Percentiles rank a stretch among this genome's conserved stretches.
Evolutionary conservation across 2,329 filamentous ascomycete species (phyloP).

Genomic region (Cordyceps tenuipes): DNA sequence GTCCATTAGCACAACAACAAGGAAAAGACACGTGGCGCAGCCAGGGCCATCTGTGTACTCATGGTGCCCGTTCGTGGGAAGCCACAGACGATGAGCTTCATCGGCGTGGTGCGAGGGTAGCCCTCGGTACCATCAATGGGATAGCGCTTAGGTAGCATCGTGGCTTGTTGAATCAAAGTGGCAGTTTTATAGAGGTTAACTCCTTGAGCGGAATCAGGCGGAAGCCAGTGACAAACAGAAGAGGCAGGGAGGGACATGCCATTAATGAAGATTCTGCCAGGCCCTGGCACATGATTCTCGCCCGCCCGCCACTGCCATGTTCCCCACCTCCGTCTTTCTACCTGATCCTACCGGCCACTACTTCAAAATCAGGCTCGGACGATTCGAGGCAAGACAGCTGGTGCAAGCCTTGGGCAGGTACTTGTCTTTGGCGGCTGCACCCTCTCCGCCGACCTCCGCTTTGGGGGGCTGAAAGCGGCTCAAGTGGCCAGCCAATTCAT

Average conservation of each 20-base stretch:
- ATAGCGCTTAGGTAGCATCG: conserved; percentile 3
- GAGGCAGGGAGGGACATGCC: not conserved
- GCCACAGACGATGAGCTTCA: conserved; percentile 7
- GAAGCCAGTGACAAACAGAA: not conserved
- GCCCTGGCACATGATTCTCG: too few species aligned
- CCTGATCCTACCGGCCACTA: too few species aligned
- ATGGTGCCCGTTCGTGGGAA: conserved; percentile 11
- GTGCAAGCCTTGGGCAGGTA: not conserved
- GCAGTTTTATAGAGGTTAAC: not conserved
- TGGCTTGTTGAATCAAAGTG: not conserved
- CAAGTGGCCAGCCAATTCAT: too few species aligned
- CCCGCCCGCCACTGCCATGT: not conserved
- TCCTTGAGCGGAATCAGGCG: not conserved
- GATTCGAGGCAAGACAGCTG: too few species aligned
- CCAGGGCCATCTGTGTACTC: not conserved
- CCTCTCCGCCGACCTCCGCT: not conserved
- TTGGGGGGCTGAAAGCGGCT: not conserved
- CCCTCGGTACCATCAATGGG: conserved; percentile 11
- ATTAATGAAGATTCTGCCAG: not conserved
- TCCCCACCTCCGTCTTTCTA: not conserved
- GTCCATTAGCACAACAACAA: not conserved
- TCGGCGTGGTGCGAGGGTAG: conserved; percentile 10
- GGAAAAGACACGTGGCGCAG: not conserved
- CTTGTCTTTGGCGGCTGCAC: not conserved
- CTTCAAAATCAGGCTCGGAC: too few species aligned